Base-by-base conservation (phyloP, 73 alveolate species). In the Halteria grandinella region DNA sequence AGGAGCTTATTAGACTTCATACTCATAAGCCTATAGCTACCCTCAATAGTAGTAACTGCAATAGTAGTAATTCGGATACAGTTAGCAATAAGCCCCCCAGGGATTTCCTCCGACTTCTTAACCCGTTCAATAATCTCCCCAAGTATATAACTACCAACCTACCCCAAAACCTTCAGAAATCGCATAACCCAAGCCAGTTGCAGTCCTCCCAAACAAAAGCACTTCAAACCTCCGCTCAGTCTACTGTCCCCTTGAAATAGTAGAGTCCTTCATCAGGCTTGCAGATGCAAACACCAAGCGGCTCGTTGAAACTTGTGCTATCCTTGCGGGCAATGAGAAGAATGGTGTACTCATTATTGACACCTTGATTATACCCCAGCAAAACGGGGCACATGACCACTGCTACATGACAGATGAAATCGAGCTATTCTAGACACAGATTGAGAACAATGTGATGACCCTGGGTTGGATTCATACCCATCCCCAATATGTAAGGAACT, bases 391-490 rank as follows among this genome's bases (percentile, higher is more conserved):
- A 17, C 32, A 51, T 4, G 89, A 79, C 49, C 79, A 55, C 31
- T 79, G 89, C 55, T 54, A 12, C 43, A 79, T 79, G 89, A 53
- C 69, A 0, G 83, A 79, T 52, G 89, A 79, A 39, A 25, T 63
- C 21, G 49, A 48, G 20, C 24, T 79, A 20, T 79, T 79, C 32
- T 76, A 63, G 17, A 57, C 78, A 0, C 60, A 64, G 31, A 31
- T 55, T 0, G 49, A 8, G 3, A 34, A 64, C 20, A 66, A 47
- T 36, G 77, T 79, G 14, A 79, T 79, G 73, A 79, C 89, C 49
- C 55, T 79, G 11, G 89, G 89, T 3, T 79, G 89, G 89, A 79
- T 79, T 25, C 89, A 79, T 28, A 79, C 89, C 8, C 89, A 79
- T 36, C 89, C 89, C 28, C 39, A 79, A 49, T 79, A 18, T 43